Conservation (phyloP, 331 rosid genomes). For the Spiraea crenata region DNA sequence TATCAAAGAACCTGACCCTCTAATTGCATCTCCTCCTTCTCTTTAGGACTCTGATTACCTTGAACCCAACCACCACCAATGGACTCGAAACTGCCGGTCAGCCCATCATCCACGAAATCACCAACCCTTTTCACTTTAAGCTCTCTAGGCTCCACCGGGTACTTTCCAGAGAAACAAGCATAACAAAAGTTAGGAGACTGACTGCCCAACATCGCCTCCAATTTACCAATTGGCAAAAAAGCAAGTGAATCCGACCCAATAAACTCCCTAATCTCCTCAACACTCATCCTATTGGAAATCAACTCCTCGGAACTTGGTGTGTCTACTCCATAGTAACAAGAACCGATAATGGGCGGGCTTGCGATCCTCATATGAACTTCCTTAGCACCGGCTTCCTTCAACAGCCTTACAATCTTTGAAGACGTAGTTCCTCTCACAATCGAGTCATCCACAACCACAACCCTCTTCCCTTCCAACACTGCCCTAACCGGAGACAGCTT, state of each 20-base stretch:
- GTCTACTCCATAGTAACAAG: slow-evolving; percentile 94
- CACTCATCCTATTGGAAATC: slow-evolving; percentile 78
- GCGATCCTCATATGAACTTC: slow-evolving; percentile 97
- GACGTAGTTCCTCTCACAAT: slow-evolving; percentile 95
- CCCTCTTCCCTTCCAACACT: slow-evolving; percentile 84
- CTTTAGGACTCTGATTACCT: slow-evolving; percentile 45
- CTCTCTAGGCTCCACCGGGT: slow-evolving; percentile 72
- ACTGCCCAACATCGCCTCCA: slow-evolving; percentile 42
- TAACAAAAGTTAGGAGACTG: slow-evolving; percentile 62
- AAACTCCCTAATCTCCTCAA: slow-evolving; percentile 63
- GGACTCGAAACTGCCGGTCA: slow-evolving; percentile 72
- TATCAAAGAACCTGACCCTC: slow-evolving; percentile 34
- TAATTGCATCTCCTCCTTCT: slow-evolving; percentile 19
- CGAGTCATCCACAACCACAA: slow-evolving; percentile 94
- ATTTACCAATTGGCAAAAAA: slow-evolving; percentile 61
- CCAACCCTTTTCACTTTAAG: slow-evolving; percentile 57
- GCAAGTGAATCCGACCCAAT: slow-evolving; percentile 90
- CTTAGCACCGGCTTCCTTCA: slow-evolving; percentile 87
- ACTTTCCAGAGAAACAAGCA: slow-evolving; percentile 82
- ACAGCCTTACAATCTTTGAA: slow-evolving; percentile 76
- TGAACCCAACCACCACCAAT: slow-evolving; percentile 87
- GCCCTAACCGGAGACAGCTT: slow-evolving; percentile 67
- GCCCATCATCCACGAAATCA: slow-evolving; percentile 85
- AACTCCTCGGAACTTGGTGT: slow-evolving; percentile 83
- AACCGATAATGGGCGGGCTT: slow-evolving; percentile 75